Base-by-base conservation (phyloP, 306 rosid species). In the Styphnolobium japonicum region DNA sequence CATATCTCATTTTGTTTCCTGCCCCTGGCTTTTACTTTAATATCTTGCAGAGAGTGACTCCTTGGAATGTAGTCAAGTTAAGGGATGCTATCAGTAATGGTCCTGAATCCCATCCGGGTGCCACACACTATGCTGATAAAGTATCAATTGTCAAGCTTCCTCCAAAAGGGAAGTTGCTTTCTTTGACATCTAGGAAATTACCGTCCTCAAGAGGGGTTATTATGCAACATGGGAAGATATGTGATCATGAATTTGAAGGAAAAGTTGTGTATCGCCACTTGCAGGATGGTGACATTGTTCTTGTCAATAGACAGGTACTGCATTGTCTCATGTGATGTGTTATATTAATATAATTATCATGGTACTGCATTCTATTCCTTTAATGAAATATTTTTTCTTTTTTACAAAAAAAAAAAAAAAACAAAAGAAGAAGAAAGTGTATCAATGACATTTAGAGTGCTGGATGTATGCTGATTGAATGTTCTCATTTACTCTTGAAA, bases 271-370 rank as follows among this genome's bases (percentile, higher is more conserved):
- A 81, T 81, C 97, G 98, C 36, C 98, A 94, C 89, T 83, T 94
- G 90, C 81, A 78, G 78, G 98, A 94, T 88, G 98, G 98, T 64
- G 98, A 94, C 48, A 64, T 94, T 71, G 98, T 94, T 67, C 97
- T 92, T 73, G 98, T 94, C 63, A 94, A 94, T 80, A 82, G 98
- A 85, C 98, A 94, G 97, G 98, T 94, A 86, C 64, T 53, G 19
- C 67, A 75, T 76, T 39, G 27, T 87, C 73, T 58, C 71, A 79
- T 64, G 36, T 15, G 8, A 14, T 72, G 31, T 77, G 23, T 80
- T 71, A 49, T 49, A 37, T 68, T 8, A 58, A 43, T 60, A 62
- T 29, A 39, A 37, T 29, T 60, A 45, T 53, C 4, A 11, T 52
- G 23, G 23, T 39, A 31, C 39, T 60, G 58, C 16, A 45, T 42